phyloP scores from a whole-genome alignment of 805 yeast species.

The Torulaspora delbrueckii region DNA sequence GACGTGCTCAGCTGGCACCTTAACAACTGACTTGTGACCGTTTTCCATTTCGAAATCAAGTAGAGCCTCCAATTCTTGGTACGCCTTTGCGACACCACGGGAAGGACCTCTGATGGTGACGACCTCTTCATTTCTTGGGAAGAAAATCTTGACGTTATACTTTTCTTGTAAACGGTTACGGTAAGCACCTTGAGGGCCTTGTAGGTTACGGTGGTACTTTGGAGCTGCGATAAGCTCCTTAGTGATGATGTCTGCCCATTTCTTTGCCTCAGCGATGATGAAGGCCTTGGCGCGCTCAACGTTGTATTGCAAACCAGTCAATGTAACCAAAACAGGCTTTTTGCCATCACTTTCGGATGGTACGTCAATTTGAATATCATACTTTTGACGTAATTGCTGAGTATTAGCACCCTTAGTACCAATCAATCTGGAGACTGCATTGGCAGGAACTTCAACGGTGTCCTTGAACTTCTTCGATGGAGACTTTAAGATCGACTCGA shows the following conservation, averaged over 20 bases:
- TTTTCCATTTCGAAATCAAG: conserved; percentile 83
- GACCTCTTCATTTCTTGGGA: conserved; percentile 66
- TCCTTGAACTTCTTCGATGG: conserved; percentile 35
- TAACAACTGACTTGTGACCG: conserved; percentile 59
- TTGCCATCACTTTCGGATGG: conserved; percentile 41
- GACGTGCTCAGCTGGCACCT: conserved; percentile 68
- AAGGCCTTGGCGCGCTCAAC: conserved; percentile 65
- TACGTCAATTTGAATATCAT: conserved; percentile 71
- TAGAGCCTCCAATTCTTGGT: conserved; percentile 77
- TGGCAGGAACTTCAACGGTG: conserved; percentile 56
- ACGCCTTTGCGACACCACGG: conserved; percentile 76
- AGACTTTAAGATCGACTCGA: conserved; percentile 28
- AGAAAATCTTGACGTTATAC: conserved; percentile 73
- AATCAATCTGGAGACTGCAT: conserved; percentile 70
- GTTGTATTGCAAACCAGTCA: conserved; percentile 75
- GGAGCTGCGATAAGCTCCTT: conserved; percentile 63
- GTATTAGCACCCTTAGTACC: conserved; percentile 85
- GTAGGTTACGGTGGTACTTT: conserved; percentile 72
- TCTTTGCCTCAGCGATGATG: conserved; percentile 56
- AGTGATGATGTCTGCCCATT: conserved; percentile 77
- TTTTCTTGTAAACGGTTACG: conserved; percentile 82
- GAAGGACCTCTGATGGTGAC: conserved; percentile 80
- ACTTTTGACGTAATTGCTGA: conserved; percentile 63
- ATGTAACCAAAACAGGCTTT: conserved; percentile 45
- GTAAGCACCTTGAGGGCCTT: conserved; percentile 78